Percentiles rank a stretch among this genome's conserved stretches.
These are phyloP conservation scores for Leavenworthia alabamica DNA, from an alignment of 345 rosid genomes.

Conservation along the genomic window DNA sequence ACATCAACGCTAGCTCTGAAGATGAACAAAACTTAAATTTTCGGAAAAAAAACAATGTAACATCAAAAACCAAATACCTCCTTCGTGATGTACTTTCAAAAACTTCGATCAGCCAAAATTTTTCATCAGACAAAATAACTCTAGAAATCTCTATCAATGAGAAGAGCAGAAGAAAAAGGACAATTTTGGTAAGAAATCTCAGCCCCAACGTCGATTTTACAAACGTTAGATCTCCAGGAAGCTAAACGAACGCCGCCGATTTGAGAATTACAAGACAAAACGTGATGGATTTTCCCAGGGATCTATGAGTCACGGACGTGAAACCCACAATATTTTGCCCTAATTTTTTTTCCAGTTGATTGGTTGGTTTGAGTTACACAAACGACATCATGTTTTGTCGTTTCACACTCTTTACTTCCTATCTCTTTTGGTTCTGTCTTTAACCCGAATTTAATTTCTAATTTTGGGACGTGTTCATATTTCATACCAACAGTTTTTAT, in stretches of 20 bases:
- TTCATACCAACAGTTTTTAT: neutral
- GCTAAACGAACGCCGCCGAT: constrained; percentile 7
- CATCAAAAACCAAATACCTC: constrained; percentile 10
- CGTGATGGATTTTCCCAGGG: constrained; percentile 23
- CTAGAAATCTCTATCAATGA: neutral
- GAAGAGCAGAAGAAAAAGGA: constrained; percentile 3
- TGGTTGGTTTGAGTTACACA: constrained; percentile 28
- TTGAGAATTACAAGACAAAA: constrained; percentile 10
- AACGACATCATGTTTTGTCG: constrained; percentile 27
- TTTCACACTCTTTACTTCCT: neutral
- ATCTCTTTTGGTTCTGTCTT: constrained; percentile 25
- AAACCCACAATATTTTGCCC: constrained; percentile 29
- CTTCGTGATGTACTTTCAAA: neutral
- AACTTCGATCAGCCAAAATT: neutral
- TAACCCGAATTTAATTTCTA: neutral
- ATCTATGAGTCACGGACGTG: constrained; percentile 35
- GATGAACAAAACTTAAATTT: constrained; percentile 22
- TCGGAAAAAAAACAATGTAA: neutral
- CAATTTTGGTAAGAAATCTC: neutral
- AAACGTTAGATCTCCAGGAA: constrained; percentile 12
- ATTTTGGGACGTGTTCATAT: neutral
- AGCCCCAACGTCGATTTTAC: neutral
- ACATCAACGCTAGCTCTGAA: constrained; percentile 4
- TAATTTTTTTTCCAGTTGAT: constrained; percentile 31
- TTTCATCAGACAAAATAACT: constrained; percentile 16